phyloP scores from a whole-genome alignment of 768 basidiomycete species.

The Leccinum pellstonianum region DNA sequence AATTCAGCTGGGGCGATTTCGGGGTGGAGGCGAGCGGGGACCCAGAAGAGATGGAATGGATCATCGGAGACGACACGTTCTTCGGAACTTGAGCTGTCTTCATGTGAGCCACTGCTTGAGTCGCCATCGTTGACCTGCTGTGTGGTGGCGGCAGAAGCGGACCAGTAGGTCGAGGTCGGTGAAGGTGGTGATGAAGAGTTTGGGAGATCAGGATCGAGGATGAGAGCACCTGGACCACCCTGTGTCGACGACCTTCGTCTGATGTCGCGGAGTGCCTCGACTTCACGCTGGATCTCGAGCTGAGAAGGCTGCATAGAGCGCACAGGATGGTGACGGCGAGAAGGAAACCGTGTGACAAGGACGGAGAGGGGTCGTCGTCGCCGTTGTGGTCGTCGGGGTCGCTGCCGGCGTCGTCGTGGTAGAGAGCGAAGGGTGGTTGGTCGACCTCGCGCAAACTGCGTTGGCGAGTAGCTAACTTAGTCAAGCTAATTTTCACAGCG shows the following conservation, averaged over 20 bases:
- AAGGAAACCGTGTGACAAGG: slow-evolving; percentile 16
- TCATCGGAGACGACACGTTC: slow-evolving; percentile 53
- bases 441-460: neutral
- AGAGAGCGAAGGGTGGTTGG: neutral
- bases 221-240: slow-evolving; percentile 73
- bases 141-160: slow-evolving; percentile 31
- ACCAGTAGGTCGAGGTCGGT: slow-evolving; percentile 55
- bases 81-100: slow-evolving; percentile 39
- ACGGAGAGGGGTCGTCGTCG: slow-evolving; percentile 7
- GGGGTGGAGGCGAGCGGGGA: slow-evolving; percentile 93
- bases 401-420: slow-evolving; percentile 10
- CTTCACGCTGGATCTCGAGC: slow-evolving; percentile 84
- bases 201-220: slow-evolving; percentile 91
- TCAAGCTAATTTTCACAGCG: slow-evolving; percentile 16
- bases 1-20: slow-evolving; percentile 98
- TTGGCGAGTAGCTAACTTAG: slow-evolving; percentile 2
- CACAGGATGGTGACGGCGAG: neutral
- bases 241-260: slow-evolving; percentile 76
- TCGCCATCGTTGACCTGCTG: slow-evolving; percentile 45
- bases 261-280: slow-evolving; percentile 82
- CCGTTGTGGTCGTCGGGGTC: slow-evolving; percentile 12
- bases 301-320: slow-evolving; percentile 68
- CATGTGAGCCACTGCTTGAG: slow-evolving; percentile 41
- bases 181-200: slow-evolving; percentile 61
- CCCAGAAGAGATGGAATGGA: slow-evolving; percentile 95